Evolutionary conservation across 2,329 filamentous ascomycete species (phyloP).

Genomic region (Colletotrichum agaves): DNA sequence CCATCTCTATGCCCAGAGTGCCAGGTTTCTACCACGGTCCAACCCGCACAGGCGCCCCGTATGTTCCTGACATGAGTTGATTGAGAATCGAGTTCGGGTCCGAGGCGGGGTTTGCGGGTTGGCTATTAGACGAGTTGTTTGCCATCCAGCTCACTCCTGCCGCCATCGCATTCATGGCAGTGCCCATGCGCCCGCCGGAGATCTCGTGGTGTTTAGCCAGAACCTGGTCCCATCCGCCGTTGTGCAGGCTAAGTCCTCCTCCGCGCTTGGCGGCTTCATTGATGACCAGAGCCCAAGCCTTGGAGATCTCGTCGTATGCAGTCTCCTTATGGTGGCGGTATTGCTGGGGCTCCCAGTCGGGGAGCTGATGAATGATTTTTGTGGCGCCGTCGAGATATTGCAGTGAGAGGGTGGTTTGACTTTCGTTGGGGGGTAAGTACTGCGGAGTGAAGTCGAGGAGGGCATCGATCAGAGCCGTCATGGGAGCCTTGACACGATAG

Average conservation of each 20-base stretch:
- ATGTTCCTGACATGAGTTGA: conserved; percentile 70
- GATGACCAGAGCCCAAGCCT: conserved; percentile 92
- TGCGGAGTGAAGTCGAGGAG: conserved; percentile 95
- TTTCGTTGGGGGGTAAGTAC: conserved; percentile 91
- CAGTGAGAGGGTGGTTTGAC: conserved; percentile 83
- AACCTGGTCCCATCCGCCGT: conserved; percentile 91
- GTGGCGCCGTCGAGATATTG: conserved; percentile 91
- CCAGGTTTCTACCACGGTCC: conserved; percentile 64
- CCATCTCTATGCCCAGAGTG: background rate
- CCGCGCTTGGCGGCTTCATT: conserved; percentile 91
- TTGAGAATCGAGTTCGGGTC: conserved; percentile 69
- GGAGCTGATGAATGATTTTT: conserved; percentile 87
- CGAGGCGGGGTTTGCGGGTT: conserved; percentile 41
- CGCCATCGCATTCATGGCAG: conserved; percentile 81
- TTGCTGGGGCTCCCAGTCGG: conserved; percentile 88
- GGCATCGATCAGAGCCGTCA: conserved; percentile 85
- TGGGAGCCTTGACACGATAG: conserved; percentile 85
- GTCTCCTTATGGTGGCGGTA: conserved; percentile 94
- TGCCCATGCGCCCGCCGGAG: conserved; percentile 82
- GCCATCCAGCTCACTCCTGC: conserved; percentile 81
- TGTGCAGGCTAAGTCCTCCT: conserved; percentile 88
- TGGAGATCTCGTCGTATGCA: conserved; percentile 95
- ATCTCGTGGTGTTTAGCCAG: conserved; percentile 88
- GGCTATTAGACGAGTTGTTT: conserved; percentile 42
- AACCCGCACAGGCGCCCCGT: conserved; percentile 69